Base-by-base conservation (phyloP, 1,139 yeast species). In the Debaryomyces nepalensis region DNA sequence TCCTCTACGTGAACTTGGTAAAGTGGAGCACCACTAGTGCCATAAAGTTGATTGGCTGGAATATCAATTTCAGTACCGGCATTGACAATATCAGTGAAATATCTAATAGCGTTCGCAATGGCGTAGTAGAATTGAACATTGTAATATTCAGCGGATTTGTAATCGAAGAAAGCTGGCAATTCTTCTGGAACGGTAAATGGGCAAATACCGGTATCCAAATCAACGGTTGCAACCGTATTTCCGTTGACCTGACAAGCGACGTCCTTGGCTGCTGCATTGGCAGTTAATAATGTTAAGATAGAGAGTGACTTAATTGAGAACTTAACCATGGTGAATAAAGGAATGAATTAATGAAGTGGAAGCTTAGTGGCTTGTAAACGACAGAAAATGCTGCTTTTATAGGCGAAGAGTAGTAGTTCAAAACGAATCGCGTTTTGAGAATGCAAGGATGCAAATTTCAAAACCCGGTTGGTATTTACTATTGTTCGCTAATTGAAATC, bases 191-290 rank as follows among this genome's bases (percentile, higher is more conserved):
- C 47, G 14, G 65, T 47, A 65, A 70, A 70, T 42, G 70, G 65
- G 61, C 77, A 72, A 12, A 44, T 47, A 50, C 75, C 77, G 39
- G 76, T 65, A 46, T 64, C 75, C 47, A 63, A 63, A 59, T 70
- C 75, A 39, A 70, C 76, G 33, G 58, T 58, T 24, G 68, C 68
- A 26, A 61, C 64, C 35, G 53, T 43, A 33, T 39, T 58, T 48
- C 73, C 74, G 48, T 64, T 54, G 40, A 68, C 67, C 39, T 61
- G 50, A 62, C 77, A 72, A 42, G 64, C 71, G 41, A 71, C 76
- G 41, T 66, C 58, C 41, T 50, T 39, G 37, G 73, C 70, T 35
- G 53, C 38, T 36, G 61, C 55, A 21, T 35, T 32, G 18, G 53
- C 39, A 20, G 61, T 52, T 19, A 52, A 52, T 33, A 61, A 51